Percentiles rank a stretch among this genome's conserved stretches.
Conservation (phyloP, 2,329 filamentous ascomycete species). For the Epichloe sp. region DNA sequence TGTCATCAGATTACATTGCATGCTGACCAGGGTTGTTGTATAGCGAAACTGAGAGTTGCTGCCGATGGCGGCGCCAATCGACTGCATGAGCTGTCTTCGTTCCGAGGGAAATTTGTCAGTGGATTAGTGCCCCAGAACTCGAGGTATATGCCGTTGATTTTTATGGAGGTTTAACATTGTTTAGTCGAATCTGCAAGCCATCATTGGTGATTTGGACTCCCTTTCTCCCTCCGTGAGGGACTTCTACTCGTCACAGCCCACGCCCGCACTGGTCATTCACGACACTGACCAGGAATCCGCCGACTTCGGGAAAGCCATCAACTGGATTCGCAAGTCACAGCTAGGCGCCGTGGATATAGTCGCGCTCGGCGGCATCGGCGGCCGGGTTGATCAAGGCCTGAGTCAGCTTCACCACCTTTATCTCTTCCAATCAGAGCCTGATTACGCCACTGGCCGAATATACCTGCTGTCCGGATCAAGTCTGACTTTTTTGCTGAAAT, state of each 20-base stretch:
- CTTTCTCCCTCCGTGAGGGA: constrained; percentile 45
- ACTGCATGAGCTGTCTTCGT: constrained; percentile 38
- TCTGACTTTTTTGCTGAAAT: constrained; percentile 62
- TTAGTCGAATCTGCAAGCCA: constrained; percentile 50
- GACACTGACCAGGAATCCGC: constrained; percentile 77
- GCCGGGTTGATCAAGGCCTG: constrained; percentile 84
- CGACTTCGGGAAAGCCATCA: constrained; percentile 77
- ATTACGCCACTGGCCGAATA: constrained; percentile 42
- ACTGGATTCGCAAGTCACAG: constrained; percentile 35
- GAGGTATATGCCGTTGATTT: background rate
- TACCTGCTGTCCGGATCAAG: constrained; percentile 74
- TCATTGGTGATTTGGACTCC: constrained; percentile 90
- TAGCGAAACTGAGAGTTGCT: constrained; percentile 58
- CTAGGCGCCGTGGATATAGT: constrained; percentile 47
- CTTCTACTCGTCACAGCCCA: constrained; percentile 49
- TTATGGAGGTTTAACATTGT: background rate
- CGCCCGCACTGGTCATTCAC: constrained; percentile 46
- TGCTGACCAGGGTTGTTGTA: background rate
- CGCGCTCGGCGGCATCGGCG: constrained; percentile 72
- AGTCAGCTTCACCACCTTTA: constrained; percentile 81
- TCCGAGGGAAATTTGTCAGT: constrained; percentile 30
- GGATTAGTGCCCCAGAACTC: background rate
- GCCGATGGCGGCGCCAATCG: constrained; percentile 87
- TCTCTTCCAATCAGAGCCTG: constrained; percentile 40
- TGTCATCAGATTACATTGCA: too few species aligned